phyloP scores from a whole-genome alignment of 306 rosid species.

The Prinsepia uniflora region DNA sequence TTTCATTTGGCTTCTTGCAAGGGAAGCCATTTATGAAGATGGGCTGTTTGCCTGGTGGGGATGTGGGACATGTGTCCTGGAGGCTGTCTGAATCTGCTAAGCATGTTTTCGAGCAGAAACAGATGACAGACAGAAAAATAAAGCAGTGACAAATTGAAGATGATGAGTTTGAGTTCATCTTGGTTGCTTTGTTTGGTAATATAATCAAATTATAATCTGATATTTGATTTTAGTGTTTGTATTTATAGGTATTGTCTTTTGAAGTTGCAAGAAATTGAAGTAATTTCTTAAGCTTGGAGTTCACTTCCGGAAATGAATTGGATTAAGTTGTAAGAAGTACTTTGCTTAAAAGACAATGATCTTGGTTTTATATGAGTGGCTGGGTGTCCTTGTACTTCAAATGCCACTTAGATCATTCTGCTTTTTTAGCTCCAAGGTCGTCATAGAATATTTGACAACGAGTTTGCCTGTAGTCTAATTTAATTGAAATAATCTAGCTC shows the following conservation, averaged over 20 bases:
- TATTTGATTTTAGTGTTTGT: neutral
- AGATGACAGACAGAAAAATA: slow-evolving; percentile 26
- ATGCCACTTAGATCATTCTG: neutral
- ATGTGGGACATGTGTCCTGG: slow-evolving; percentile 61
- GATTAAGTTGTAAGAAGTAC: slow-evolving; percentile 43
- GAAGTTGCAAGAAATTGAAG: slow-evolving; percentile 53
- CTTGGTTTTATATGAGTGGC: neutral
- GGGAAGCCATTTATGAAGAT: slow-evolving; percentile 66
- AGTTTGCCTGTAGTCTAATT: too few species aligned
- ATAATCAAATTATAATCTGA: neutral
- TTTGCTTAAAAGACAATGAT: slow-evolving; percentile 55
- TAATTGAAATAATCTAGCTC: too few species aligned
- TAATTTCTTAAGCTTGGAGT: slow-evolving; percentile 50
- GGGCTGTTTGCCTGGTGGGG: slow-evolving; percentile 23
- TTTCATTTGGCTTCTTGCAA: slow-evolving; percentile 52
- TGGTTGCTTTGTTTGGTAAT: neutral
- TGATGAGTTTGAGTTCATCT: slow-evolving; percentile 22
- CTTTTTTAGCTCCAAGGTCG: neutral
- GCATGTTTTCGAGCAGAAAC: slow-evolving; percentile 21
- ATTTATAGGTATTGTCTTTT: slow-evolving; percentile 3
- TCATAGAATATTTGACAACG: neutral
- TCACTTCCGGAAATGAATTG: slow-evolving; percentile 57
- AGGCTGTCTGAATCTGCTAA: slow-evolving; percentile 47
- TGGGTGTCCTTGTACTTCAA: too few species aligned
- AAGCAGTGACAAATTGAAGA: slow-evolving; percentile 13